Conservation (phyloP, 1,284 basidiomycete genomes). For the Ustilago loliicola region DNA sequence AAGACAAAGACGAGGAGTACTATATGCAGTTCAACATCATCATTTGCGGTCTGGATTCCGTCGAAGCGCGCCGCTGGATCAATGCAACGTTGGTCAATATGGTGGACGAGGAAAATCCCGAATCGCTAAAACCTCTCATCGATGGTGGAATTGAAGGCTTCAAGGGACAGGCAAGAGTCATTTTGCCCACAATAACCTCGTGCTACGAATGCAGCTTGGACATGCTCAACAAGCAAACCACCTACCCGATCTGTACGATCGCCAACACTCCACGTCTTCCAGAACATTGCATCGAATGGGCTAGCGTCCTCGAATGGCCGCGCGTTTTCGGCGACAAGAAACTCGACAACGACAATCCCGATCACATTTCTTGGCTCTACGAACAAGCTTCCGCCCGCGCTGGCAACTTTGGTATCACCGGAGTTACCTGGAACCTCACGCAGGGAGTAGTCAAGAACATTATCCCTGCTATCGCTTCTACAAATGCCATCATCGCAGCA, state of each 20-base stretch:
- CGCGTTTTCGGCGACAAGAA: constrained; percentile 78
- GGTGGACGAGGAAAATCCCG: constrained; percentile 84
- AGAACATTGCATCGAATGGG: constrained; percentile 99
- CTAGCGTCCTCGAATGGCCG: constrained; percentile 98
- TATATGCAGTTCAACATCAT: constrained; percentile 97
- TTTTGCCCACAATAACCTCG: constrained; percentile 92
- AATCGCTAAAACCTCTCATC: constrained; percentile 96
- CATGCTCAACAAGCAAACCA: constrained; percentile 96
- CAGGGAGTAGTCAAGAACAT: constrained; percentile 99
- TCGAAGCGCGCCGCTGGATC: constrained; percentile 91
- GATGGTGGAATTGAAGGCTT: constrained; percentile 99
- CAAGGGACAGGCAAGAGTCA: constrained; percentile 97
- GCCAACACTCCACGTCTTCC: constrained; percentile 98
- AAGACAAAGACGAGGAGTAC: constrained; percentile 95
- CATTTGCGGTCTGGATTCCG: constrained; percentile 96
- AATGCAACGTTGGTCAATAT: constrained; percentile 96
- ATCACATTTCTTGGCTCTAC: constrained; percentile 96
- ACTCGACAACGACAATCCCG: constrained; percentile 81
- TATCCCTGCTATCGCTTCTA: constrained; percentile 81
- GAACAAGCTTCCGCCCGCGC: constrained; percentile 80
- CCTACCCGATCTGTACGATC: constrained; percentile 98
- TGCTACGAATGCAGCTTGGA: constrained; percentile 99
- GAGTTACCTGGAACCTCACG: constrained; percentile 96
- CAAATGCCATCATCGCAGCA: constrained; percentile 74
- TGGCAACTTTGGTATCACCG: constrained; percentile 92